These are phyloP conservation scores for Colletotrichum sp. DNA, from an alignment of 2,329 filamentous ascomycete genomes.

Conservation along the genomic window DNA sequence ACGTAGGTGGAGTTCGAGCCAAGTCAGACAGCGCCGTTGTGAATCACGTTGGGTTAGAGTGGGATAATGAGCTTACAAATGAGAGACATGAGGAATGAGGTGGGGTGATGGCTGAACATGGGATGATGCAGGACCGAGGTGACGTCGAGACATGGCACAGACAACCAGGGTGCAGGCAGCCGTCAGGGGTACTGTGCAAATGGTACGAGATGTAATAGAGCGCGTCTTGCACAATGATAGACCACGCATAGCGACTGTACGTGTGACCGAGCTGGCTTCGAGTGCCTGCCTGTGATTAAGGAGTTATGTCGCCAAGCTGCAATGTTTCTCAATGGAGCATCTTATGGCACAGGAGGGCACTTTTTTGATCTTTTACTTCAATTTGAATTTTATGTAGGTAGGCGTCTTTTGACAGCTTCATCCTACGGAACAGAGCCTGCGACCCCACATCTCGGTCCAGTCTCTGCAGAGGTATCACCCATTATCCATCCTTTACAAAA, in stretches of 20 bases:
- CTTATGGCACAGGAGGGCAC: background rate
- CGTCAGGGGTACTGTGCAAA: background rate
- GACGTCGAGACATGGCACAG: background rate
- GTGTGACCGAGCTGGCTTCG: background rate
- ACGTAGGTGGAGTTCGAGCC: background rate
- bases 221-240: background rate
- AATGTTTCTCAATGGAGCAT: background rate
- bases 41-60: background rate
- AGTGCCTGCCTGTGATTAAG: background rate
- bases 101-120: background rate
- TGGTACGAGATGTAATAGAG: background rate
- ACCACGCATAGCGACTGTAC: background rate
- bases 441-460: background rate
- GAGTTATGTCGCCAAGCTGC: background rate
- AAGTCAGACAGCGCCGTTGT: background rate
- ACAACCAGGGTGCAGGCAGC: background rate
- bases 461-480: slow-evolving; percentile 19
- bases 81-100: background rate
- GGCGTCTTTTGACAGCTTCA: slow-evolving; percentile 1
- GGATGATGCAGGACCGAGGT: background rate
- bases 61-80: background rate
- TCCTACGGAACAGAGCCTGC: slow-evolving; percentile 9
- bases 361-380: slow-evolving; percentile 8
- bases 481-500: slow-evolving; percentile 63
- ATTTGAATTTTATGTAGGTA: slow-evolving; percentile 15